Evolutionary conservation across 2,329 filamentous ascomycete genomes (phyloP), one percentile per base, ranked within the genome.

Genomic region (Ophiostoma sp.): DNA sequence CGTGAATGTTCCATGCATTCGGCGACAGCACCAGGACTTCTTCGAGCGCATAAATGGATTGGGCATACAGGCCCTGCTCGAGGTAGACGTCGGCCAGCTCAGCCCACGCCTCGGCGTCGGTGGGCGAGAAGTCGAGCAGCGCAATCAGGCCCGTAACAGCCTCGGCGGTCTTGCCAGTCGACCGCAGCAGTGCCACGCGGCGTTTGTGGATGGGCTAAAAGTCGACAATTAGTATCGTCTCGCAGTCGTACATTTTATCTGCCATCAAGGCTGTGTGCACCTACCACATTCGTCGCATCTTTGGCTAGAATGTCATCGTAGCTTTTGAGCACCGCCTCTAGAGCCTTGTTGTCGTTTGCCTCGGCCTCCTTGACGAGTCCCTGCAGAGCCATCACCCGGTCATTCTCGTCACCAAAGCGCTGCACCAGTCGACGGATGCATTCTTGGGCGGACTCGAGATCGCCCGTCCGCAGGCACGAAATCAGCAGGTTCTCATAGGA

Each of bases 1-100:
- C 95, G 81, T 98, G 94, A 76, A 97, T 93, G 85, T 97, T 98
- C 95, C 96, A 99, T 25, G 95, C 93, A 84, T 97, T 97, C 3
- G 96, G 95, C 71, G 90, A 89, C 73, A 97, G 86, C 70, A 98
- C 85, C 61, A 99, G 82, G 25, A 97, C 94, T 81, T 99, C 96
- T 81, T 99, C 96, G 61, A 97, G 84, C 74, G 94, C 92, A 81
- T 92, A 97, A 69, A 97, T 90, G 52, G 94, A 93, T 81, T 98
- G 95, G 17, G 90, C 84, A 79, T 92, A 94, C 78, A 95, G 83
- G 0, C 92, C 93, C 79, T 95, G 92, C 25, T 87, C 87, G 39
- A 94, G 86, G 82, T 99, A 98, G 75, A 98, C 83, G 80, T 97
- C 94, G 71, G 93, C 90, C 77, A 98, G 86, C 83, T 99, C 96